Evolutionary conservation across 129 eudicot genomes (phyloP).

Genomic region (Helianthus tuberosus): DNA sequence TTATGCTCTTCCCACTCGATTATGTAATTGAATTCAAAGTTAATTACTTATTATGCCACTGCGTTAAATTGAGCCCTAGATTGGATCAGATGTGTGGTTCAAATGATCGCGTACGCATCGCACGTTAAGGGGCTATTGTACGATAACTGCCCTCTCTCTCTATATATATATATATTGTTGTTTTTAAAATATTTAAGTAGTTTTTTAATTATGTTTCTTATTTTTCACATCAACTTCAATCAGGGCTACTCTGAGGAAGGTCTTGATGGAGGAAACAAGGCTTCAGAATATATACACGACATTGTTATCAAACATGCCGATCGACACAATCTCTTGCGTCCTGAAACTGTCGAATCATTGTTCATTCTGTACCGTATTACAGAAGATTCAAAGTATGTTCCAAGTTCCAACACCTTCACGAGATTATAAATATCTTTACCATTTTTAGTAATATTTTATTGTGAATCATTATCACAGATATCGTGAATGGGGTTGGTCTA

Average conservation of each 20-base stretch:
- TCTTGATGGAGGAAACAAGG: conserved; percentile 88
- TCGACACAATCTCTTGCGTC: conserved; percentile 95
- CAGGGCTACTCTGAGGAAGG: conserved; percentile 72
- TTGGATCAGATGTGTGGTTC: too few relatives aligned
- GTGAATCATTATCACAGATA: conserved; percentile 48
- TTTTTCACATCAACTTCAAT: conserved; percentile 20
- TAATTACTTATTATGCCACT: too few relatives aligned
- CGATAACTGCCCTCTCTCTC: background rate
- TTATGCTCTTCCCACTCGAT: too few relatives aligned
- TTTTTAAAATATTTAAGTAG: background rate
- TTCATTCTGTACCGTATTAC: conserved; percentile 85
- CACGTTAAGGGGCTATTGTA: too few relatives aligned
- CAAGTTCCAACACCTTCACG: conserved; percentile 21
- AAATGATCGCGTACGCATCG: too few relatives aligned
- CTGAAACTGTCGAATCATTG: conserved; percentile 93
- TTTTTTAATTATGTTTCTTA: background rate
- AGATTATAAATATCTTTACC: conserved; percentile 17
- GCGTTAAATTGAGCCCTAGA: too few relatives aligned
- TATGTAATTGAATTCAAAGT: too few relatives aligned
- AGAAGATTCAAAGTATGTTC: conserved; percentile 82
- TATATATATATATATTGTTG: background rate
- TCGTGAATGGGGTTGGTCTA: conserved; percentile 97
- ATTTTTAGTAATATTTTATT: background rate
- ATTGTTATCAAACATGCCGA: conserved; percentile 86
- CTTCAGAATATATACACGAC: conserved; percentile 69